Conservation (phyloP, 164 flowering plant species). For the Vitis rupestris region DNA sequence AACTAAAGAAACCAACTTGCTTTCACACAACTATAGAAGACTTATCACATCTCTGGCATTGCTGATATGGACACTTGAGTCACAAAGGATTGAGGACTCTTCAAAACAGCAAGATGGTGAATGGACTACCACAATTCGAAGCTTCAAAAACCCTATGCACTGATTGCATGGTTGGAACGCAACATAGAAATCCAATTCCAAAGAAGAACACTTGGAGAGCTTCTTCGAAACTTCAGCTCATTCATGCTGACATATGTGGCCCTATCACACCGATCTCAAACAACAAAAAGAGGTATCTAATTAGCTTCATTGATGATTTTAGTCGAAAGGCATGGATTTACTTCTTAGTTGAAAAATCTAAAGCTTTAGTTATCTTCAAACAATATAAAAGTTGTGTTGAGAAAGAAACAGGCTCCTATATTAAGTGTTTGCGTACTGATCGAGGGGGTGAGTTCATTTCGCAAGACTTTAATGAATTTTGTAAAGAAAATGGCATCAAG, state of each 20-base stretch:
- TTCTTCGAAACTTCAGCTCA: too few relatives aligned
- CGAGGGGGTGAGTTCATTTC: not conserved
- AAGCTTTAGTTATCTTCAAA: too few relatives aligned
- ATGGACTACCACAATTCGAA: not conserved
- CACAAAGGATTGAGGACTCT: not conserved
- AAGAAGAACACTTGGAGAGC: too few relatives aligned
- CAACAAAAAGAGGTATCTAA: too few relatives aligned
- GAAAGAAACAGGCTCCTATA: not conserved
- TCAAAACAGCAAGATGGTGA: not conserved
- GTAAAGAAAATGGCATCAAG: too few relatives aligned
- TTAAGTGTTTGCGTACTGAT: not conserved
- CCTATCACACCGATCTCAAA: too few relatives aligned
- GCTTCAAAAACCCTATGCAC: not conserved
- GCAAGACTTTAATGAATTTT: not conserved
- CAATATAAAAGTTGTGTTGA: not conserved
- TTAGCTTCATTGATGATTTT: not conserved
- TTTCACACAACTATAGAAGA: not conserved
- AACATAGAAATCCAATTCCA: too few relatives aligned
- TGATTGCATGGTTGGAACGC: too few relatives aligned
- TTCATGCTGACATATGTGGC: too few relatives aligned
- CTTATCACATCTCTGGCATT: not conserved
- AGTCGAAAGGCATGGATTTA: too few relatives aligned
- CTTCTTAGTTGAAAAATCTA: too few relatives aligned
- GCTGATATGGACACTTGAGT: not conserved
- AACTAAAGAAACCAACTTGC: not conserved